phyloP scores from a whole-genome alignment of 495 filamentous ascomycete genomes.

The Penicillium crystallinum region DNA sequence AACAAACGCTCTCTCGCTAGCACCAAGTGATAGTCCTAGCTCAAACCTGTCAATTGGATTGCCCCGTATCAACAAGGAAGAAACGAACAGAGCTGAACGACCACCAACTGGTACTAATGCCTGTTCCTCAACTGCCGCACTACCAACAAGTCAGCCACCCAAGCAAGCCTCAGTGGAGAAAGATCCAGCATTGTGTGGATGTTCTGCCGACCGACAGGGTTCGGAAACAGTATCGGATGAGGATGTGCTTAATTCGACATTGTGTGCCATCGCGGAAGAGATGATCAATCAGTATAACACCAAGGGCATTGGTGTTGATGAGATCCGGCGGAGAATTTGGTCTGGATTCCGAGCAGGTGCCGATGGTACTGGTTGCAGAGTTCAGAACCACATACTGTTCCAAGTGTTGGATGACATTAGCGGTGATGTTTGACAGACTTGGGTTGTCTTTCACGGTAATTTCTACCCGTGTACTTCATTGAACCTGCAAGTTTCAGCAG shows the following conservation, averaged over 20 bases:
- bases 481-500: not conserved
- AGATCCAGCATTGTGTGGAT: constrained; percentile 28
- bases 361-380: constrained; percentile 36
- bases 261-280: constrained; percentile 40
- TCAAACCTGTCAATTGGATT: not conserved
- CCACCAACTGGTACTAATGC: not conserved
- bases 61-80: not conserved
- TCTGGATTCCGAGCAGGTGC: constrained; percentile 31
- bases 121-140: not conserved
- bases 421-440: constrained; percentile 22
- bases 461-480: not conserved
- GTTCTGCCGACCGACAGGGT: constrained; percentile 12
- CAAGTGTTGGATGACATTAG: constrained; percentile 44
- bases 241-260: constrained; percentile 35
- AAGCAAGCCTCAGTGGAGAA: not conserved
- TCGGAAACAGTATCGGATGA: constrained; percentile 18
- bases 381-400: constrained; percentile 40
- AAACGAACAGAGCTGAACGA: not conserved
- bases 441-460: not conserved
- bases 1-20: not conserved
- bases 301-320: constrained; percentile 30
- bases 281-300: constrained; percentile 39
- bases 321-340: constrained; percentile 33
- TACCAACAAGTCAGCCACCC: not conserved
- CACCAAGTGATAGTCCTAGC: not conserved